Conservation (phyloP, 352 stramenopile species). For the Blastocystis sp. region DNA sequence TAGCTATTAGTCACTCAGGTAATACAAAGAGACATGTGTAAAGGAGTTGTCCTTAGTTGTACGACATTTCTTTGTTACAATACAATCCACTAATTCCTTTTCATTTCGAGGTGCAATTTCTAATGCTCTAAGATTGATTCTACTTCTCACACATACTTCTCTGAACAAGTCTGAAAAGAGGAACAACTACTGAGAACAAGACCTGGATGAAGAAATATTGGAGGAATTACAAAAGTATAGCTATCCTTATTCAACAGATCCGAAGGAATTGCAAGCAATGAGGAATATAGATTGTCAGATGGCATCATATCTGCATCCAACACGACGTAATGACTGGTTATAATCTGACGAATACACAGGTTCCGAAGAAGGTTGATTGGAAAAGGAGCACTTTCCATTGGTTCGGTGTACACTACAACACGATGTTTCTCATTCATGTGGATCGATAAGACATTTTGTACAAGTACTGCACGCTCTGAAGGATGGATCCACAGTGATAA, state of each 20-base stretch:
- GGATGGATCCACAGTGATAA: neutral
- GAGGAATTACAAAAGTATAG: neutral
- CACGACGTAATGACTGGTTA: neutral
- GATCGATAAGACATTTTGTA: neutral
- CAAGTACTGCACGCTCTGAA: too few relatives aligned
- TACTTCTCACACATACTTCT: neutral
- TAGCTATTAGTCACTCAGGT: neutral
- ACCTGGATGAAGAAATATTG: neutral
- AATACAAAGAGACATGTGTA: neutral
- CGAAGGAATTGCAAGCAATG: neutral
- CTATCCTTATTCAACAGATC: neutral
- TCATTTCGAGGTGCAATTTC: neutral
- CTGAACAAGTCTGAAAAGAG: neutral
- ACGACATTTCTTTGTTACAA: neutral
- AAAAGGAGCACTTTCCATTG: neutral
- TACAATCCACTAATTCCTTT: neutral
- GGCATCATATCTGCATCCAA: neutral
- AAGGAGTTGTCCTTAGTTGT: neutral
- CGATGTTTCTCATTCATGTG: neutral
- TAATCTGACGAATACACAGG: neutral
- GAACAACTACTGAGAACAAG: too few relatives aligned
- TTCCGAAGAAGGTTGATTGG: constrained; percentile 1
- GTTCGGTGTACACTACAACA: neutral
- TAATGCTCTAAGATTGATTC: neutral
- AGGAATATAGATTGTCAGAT: neutral